Evolutionary conservation across 352 stramenopile species (phyloP), one percentile per base, ranked within the genome.

Genomic region (Globisporangium acanthophoron): DNA sequence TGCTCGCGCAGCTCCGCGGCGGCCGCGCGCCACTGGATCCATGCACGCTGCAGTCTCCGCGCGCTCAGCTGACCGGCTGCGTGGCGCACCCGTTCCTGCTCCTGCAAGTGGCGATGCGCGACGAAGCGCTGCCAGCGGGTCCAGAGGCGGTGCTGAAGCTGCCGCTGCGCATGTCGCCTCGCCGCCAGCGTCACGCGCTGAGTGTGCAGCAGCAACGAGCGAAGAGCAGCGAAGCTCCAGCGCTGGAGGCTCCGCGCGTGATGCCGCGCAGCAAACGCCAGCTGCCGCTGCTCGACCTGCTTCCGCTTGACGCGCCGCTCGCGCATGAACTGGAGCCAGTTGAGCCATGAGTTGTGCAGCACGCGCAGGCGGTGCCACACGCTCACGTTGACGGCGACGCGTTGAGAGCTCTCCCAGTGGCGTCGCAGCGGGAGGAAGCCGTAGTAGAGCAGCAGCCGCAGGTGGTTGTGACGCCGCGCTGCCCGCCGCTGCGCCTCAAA

Each of bases 391-490:
- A 33, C 59, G 20, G 53, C 46, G 1, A 86, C 61, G 51, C 75
- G 69, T 43, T 74, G 56, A 3, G 61, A 58, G 3, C 56, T 39
- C 16, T 57, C 41, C 46, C 71, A 72, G 20, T 73, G 54, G 16
- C 67, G 66, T 51, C 69, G 60, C 62, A 80, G 85, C 6, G 76
- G 76, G 15, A 67, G 29, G 18, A 84, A 67, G 0, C 62, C 78
- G 50, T 85, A 88, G 65, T 76, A 76, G 40, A 67, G 75, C 6
- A 85, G 40, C 24, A 90, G 48, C 9, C 77, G 76, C 13, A 54
- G 52, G 13, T 61, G 60, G 52, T 84, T 65, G 64, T 81, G 71
- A 15, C 62, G 60, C 0, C 37, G 56, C 0, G 75, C 71, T 5
- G 62, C 59, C 9, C 69, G 56, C 8, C 45, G 29, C 52, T 84